These are phyloP conservation scores for Trichosporon sp. DNA, from an alignment of 1,284 basidiomycete species.

Conservation along the genomic window DNA sequence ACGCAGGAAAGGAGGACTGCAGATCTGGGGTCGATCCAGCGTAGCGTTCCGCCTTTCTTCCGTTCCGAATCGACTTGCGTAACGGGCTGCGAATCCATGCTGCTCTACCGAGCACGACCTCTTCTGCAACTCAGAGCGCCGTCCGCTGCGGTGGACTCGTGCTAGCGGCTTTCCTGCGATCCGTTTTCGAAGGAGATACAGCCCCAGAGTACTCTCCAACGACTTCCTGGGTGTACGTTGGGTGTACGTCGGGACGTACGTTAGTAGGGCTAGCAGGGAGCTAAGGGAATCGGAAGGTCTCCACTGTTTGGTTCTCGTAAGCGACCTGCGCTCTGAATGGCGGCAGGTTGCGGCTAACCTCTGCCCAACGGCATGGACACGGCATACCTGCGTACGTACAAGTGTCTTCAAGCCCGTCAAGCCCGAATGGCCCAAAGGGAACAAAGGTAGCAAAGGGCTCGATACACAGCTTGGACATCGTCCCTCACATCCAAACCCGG, in stretches of 20 bases:
- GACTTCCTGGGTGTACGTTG: neutral
- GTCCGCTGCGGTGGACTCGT: neutral
- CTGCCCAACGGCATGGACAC: neutral
- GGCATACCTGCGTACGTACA: neutral
- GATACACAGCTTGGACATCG: no score
- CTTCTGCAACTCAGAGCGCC: no score
- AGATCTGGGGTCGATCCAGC: neutral
- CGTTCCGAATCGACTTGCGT: no score
- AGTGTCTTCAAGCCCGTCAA: neutral
- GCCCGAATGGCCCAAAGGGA: no score
- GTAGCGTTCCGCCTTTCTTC: neutral
- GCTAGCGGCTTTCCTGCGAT: neutral
- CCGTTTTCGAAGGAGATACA: neutral
- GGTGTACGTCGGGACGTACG: neutral
- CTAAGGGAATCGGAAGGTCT: neutral
- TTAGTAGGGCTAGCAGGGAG: neutral
- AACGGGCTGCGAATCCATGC: no score
- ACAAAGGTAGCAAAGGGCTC: no score
- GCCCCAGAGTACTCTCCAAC: neutral
- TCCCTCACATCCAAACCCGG: no score
- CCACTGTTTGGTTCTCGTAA: constrained; percentile 12
- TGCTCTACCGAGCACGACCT: no score
- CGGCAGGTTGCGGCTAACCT: neutral
- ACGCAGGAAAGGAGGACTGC: neutral
- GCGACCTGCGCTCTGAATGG: neutral